Base-by-base conservation (phyloP, 495 filamentous ascomycete genomes). In the Neohortaea acidophila region DNA sequence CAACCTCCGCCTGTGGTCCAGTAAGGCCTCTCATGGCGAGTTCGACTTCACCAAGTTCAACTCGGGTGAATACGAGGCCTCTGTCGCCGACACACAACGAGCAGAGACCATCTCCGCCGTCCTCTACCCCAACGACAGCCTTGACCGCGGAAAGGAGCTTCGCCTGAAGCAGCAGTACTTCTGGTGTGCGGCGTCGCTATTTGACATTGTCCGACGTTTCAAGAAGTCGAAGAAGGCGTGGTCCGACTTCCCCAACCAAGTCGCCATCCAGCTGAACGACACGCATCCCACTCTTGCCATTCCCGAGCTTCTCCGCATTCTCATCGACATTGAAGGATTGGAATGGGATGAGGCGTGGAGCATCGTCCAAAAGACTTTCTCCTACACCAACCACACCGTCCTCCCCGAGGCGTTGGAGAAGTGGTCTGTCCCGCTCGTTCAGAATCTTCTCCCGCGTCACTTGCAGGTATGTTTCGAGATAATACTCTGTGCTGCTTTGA, bases 11-110 rank as follows among this genome's bases (percentile, higher is more conserved):
- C 63, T 97, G 20, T 97, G 89, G 89, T 92, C 84, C 12, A 92
- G 84, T 64, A 93, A 94, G 62, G 89, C 89, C 35, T 82, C 84
- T 33, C 85, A 81, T 51, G 89, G 91, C 36, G 89, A 97, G 59
- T 97, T 97, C 46, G 86, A 97, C 60, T 97, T 97, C 68, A 86
- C 93, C 51, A 97, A 94, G 56, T 97, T 97, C 77, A 97, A 97
- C 60, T 84, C 76, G 19, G 89, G 89, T 25, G 86, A 97, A 43
- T 97, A 97, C 58, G 89, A 97, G 58, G 89, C 79, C 61, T 89
- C 89, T 20, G 91, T 97, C 15, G 81, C 79, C 8, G 91, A 96
- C 53, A 84, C 94, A 56, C 89, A 97, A 59, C 74, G 76, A 13
- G 89, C 89, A 2, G 89, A 97, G 65, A 94, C 91, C 29, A 96